Evolutionary conservation across 1,284 basidiomycete genomes (phyloP), one percentile per base, ranked within the genome.

Genomic region (Marasmius sp.): DNA sequence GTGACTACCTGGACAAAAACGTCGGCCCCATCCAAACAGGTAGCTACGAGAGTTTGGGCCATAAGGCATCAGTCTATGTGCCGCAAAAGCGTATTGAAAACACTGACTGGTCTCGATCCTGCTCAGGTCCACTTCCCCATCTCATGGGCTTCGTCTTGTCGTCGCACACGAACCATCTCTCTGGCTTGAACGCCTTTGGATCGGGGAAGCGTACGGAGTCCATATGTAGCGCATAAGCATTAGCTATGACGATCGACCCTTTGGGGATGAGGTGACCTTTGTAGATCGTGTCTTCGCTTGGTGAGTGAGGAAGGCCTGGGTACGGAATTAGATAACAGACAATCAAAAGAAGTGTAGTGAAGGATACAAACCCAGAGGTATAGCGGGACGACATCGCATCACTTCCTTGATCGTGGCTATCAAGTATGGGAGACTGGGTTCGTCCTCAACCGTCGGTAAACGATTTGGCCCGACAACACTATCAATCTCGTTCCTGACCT

Each of bases 211-310:
- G 61, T 9, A 61, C 66, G 61, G 76, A 71, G 61, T 81, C 73
- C 51, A 77, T 75, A 14, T 79, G 64, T 61, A 81, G 79, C 1
- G 77, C 76, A 77, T 71, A 76, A 4, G 61, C 61, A 63, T 77
- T 77, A 2, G 66, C 63, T 14, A 74, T 66, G 10, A 78, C 65
- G 37, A 75, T 69, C 3, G 74, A 71, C 14, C 73, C 75, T n/a
- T 68, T 67, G 1, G 77, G 77, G 6, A 80, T 69, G n/a, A 68
- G 64, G 60, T 76, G 77, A 5, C 75, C 77, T n/a, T 73, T 67
- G 59, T 77, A 79, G n/a, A 71, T 68, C 45, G 77, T 76, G 16
- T 77, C 76, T 10, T 66, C 64, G 7, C 64, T 60, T 9, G 71
- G 52, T 16, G 62, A 45, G 58, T 75, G 77, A 0, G 74, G 72